Conservation (phyloP, 2,329 filamentous ascomycete genomes). For the Diaporthe vaccinii region DNA sequence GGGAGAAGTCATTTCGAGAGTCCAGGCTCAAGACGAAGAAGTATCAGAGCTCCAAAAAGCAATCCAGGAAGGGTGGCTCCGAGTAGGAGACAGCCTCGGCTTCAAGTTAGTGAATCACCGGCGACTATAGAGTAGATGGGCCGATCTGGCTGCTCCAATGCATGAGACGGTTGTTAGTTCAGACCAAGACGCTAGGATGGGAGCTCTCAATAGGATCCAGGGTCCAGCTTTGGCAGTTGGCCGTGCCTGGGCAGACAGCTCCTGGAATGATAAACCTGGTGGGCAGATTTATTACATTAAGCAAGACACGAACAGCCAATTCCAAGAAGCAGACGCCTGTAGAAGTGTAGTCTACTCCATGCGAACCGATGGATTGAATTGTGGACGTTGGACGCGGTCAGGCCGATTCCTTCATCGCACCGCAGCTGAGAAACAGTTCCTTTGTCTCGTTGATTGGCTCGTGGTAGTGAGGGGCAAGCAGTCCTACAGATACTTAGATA, state of each 20-base stretch:
- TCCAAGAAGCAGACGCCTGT: not conserved
- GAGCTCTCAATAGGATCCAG: conserved; percentile 30
- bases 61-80: conserved; percentile 31
- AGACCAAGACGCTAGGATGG: conserved; percentile 35
- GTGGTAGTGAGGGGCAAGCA: conserved; percentile 31
- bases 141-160: not conserved
- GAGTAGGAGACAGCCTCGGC: conserved; percentile 1
- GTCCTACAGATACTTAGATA: not conserved
- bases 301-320: not conserved
- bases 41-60: conserved; percentile 63
- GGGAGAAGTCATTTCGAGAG: conserved; percentile 61
- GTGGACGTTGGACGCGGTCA: not conserved
- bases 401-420: conserved; percentile 12
- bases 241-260: not conserved
- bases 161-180: conserved; percentile 1
- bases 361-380: not conserved
- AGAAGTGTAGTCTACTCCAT: not conserved
- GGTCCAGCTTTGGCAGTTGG: conserved; percentile 15
- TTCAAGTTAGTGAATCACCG: not conserved
- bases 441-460: conserved; percentile 31
- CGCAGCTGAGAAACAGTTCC: not conserved
- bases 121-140: not conserved
- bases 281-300: not conserved
- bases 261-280: not conserved
- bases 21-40: conserved; percentile 63